phyloP scores from a whole-genome alignment of 441 rosid genomes.

The Gossypium laxum region DNA sequence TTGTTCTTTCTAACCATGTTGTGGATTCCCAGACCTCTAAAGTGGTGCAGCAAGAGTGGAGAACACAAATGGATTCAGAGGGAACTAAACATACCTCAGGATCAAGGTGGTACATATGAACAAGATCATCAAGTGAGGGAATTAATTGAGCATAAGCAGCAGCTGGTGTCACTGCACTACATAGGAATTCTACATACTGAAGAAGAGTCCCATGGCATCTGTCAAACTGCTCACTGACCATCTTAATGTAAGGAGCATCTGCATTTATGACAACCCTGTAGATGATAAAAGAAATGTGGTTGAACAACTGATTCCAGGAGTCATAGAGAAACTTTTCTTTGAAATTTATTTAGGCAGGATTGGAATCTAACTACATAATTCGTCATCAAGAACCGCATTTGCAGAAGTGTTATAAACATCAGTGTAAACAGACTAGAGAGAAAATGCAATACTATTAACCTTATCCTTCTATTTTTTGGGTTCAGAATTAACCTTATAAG shows the following conservation, averaged over 20 bases:
- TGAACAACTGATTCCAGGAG: neutral
- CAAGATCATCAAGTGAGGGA: slow-evolving; percentile 84
- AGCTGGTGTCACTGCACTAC: slow-evolving; percentile 72
- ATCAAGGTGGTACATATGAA: slow-evolving; percentile 88
- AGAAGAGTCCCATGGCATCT: slow-evolving; percentile 99
- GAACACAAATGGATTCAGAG: slow-evolving; percentile 1
- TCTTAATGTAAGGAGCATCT: slow-evolving; percentile 92
- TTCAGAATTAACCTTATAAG: neutral
- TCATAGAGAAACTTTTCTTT: neutral
- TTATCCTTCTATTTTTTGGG: neutral
- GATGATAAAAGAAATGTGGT: slow-evolving; percentile 11
- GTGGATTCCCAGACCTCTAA: neutral
- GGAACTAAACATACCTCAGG: slow-evolving; percentile 62
- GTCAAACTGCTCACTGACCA: slow-evolving; percentile 99
- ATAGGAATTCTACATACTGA: slow-evolving; percentile 93
- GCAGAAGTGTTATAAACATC: slow-evolving; percentile 2
- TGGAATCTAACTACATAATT: neutral
- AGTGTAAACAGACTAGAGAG: neutral
- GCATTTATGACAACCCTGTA: slow-evolving; percentile 90
- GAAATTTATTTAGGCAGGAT: neutral
- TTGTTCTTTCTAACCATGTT: neutral
- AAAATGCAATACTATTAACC: neutral
- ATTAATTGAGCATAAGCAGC: slow-evolving; percentile 70
- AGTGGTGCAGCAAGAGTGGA: slow-evolving; percentile 15
- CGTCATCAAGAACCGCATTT: neutral